Evolutionary conservation across 768 basidiomycete species (phyloP).

Genomic region (Lactarius pseudohatsudake): DNA sequence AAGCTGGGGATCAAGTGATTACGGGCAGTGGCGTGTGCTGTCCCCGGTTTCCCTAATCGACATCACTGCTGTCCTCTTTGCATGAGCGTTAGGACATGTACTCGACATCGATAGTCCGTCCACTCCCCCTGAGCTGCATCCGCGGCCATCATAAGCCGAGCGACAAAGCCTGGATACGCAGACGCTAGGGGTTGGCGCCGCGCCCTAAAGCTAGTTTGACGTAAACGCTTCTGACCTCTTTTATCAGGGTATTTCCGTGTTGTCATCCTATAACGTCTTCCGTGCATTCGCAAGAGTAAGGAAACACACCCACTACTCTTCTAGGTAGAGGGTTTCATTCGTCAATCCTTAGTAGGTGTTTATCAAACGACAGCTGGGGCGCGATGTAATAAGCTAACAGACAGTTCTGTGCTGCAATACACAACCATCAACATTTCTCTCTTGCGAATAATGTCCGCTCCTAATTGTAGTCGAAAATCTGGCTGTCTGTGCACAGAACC

Average conservation of each 20-base stretch:
- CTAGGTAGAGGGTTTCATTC: too few relatives aligned
- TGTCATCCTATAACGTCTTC: too few relatives aligned
- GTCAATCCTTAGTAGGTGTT: too few relatives aligned
- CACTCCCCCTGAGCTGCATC: constrained; percentile 19
- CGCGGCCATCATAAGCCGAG: constrained; percentile 37
- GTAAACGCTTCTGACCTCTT: background rate
- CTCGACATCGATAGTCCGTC: constrained; percentile 69
- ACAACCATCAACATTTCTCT: background rate
- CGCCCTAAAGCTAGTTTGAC: background rate
- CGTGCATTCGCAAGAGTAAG: too few relatives aligned
- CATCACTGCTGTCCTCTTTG: constrained; percentile 37
- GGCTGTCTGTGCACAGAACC: constrained; percentile 3
- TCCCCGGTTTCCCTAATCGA: constrained; percentile 73
- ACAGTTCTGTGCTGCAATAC: background rate
- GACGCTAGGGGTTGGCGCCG: constrained; percentile 49
- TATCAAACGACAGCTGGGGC: background rate
- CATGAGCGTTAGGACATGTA: too few relatives aligned
- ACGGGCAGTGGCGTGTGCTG: constrained; percentile 1
- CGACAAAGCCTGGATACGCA: constrained; percentile 41
- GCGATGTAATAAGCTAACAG: background rate
- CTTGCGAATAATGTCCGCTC: background rate
- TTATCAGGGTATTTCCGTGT: too few relatives aligned
- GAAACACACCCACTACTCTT: too few relatives aligned
- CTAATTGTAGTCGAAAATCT: background rate
- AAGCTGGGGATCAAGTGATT: constrained; percentile 70